phyloP scores from a whole-genome alignment of 2,329 filamentous ascomycete genomes.

The Stachybotrys chartarum region DNA sequence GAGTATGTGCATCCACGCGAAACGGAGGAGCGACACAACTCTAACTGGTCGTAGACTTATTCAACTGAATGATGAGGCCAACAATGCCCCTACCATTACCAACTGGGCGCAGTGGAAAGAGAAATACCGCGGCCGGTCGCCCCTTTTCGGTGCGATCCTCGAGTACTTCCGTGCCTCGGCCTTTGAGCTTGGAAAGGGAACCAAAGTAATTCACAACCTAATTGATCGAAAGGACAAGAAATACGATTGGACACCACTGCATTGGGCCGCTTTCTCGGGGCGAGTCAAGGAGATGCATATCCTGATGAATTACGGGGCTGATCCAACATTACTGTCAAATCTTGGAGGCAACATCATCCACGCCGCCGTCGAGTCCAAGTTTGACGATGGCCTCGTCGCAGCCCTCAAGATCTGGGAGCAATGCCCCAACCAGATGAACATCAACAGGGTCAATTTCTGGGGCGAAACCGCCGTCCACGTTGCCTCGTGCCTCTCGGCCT shows the following conservation, averaged over 20 bases:
- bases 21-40: neutral
- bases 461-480: neutral
- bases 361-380: neutral
- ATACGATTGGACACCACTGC: neutral
- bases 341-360: neutral
- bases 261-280: neutral
- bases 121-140: neutral
- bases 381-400: neutral
- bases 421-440: neutral
- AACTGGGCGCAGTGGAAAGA: neutral
- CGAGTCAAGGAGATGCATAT: neutral
- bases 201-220: neutral
- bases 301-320: neutral
- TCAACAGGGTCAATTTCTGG: neutral
- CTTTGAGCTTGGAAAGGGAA: neutral
- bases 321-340: neutral
- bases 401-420: neutral
- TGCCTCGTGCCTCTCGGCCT: neutral
- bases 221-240: neutral
- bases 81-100: neutral
- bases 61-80: neutral
- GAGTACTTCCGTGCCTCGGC: neutral
- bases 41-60: neutral
- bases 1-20: neutral
- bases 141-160: neutral